Base-by-base conservation (phyloP, 768 basidiomycete species). In the Scleroderma citrinum region DNA sequence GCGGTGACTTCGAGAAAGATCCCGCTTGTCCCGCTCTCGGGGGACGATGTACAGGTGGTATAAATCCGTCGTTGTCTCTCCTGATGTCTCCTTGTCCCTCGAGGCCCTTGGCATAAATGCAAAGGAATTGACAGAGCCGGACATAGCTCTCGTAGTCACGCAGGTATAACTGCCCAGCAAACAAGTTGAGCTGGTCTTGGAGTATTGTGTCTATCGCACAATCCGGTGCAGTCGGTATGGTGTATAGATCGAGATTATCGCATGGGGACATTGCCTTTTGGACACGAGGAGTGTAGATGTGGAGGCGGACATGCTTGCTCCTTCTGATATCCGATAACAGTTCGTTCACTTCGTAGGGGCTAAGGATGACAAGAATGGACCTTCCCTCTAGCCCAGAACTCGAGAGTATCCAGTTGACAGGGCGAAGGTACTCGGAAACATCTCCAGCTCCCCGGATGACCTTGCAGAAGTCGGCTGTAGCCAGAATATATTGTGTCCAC, bases 201-300 rank as follows among this genome's bases (percentile, higher is more conserved):
- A 59, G 36, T 20, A 3, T 5, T n/a, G 26, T n/a, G n/a, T n/a
- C 5, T 0, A 46, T n/a, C 2, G 44, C n/a, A n/a, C n/a, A n/a
- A n/a, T n/a, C n/a, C n/a, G n/a, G n/a, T 64, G 2, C 63, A 57
- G 7, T 58, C 58, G 2, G 66, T 7, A 67, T 40, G 24, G 12
- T 52, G 45, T 64, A 58, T 6, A 62, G 47, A 2, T 21, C 16
- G 5, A 68, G 57, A 29, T 64, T 56, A 26, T 78, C 76, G 30
- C 69, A 65, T 5, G 71, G 54, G 20, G 52, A 55, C 65, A 70
- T 71, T 3, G 56, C 58, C 35, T 57, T 52, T 2, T 57, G 66
- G 36, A 65, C 67, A 1, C 70, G 58, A 6, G 76, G 70, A 1
- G 71, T 57, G 53, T 76, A 77, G 3, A 68, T 29, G 47, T 77